Conservation (phyloP, 2,329 filamentous ascomycete species). For the Apiospora marii region DNA sequence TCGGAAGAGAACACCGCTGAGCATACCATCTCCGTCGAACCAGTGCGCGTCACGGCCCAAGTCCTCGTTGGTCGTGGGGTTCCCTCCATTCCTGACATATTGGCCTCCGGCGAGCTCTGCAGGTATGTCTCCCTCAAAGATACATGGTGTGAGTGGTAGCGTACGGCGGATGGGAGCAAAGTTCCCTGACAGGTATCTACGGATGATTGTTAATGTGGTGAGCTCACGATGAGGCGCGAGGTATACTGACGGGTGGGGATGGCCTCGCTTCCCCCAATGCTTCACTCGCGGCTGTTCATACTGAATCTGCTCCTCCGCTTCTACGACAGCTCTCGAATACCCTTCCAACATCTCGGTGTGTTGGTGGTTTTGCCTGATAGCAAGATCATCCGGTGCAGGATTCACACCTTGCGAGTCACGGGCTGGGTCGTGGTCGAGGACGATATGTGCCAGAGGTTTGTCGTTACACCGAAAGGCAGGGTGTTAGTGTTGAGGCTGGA, state of each 20-base stretch:
- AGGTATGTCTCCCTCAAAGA: constrained; percentile 66
- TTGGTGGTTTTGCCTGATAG: constrained; percentile 2
- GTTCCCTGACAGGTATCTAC: constrained; percentile 70
- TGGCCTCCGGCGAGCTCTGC: constrained; percentile 72
- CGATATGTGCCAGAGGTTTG: not conserved
- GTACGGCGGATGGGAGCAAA: constrained; percentile 71
- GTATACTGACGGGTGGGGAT: constrained; percentile 39
- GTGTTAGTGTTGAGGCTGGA: constrained; percentile 7
- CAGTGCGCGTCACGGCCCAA: constrained; percentile 71
- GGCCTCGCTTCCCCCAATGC: not conserved
- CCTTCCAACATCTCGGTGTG: constrained; percentile 25
- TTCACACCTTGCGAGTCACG: constrained; percentile 13
- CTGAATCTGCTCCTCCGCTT: constrained; percentile 3
- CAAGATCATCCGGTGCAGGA: constrained; percentile 11
- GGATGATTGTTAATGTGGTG: constrained; percentile 22
- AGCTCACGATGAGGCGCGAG: not conserved
- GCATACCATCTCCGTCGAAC: constrained; percentile 81
- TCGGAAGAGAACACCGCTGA: constrained; percentile 70
- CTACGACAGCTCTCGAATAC: constrained; percentile 22
- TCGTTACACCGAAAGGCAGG: not conserved
- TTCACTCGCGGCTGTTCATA: not conserved
- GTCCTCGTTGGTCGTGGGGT: constrained; percentile 69
- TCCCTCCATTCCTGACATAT: constrained; percentile 77
- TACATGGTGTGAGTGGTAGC: constrained; percentile 63
- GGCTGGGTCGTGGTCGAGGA: not conserved